Percentiles rank a stretch among this genome's conserved stretches.
phyloP scores from a whole-genome alignment of 192 early-diverging fungal genomes.

The Linnemannia elongata region DNA sequence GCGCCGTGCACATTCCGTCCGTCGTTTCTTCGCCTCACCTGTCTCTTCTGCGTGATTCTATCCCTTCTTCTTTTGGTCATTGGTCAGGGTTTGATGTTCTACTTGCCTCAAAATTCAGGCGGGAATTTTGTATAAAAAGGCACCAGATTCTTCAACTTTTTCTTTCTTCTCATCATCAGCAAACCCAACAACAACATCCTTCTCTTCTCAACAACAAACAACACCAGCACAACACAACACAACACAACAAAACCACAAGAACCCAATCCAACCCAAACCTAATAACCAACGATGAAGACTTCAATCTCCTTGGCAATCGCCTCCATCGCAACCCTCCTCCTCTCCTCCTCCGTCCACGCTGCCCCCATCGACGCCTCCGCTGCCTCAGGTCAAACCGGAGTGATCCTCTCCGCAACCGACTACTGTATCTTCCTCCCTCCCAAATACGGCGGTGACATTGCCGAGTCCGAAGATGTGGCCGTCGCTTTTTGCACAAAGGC shows the following conservation, averaged over 20 bases:
- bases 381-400: constrained; percentile 18
- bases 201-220: neutral
- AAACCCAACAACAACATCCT: neutral
- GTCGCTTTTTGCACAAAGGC: constrained; percentile 41
- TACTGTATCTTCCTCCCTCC: constrained; percentile 46
- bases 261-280: neutral
- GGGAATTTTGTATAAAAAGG: neutral
- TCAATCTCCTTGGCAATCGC: neutral
- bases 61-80: too few relatives aligned
- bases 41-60: too few relatives aligned
- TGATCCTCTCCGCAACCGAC: constrained; percentile 9
- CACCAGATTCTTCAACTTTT: neutral
- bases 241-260: too few relatives aligned
- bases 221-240: neutral
- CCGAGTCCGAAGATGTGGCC: constrained; percentile 29
- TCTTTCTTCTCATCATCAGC: constrained; percentile 1
- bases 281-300: neutral
- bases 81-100: neutral
- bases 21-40: too few relatives aligned
- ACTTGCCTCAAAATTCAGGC: neutral
- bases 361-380: neutral
- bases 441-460: constrained; percentile 21
- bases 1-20: too few relatives aligned
- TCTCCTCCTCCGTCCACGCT: neutral
- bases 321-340: neutral